Evolutionary conservation across 2,329 filamentous ascomycete genomes (phyloP), one percentile per base, ranked within the genome.

Genomic region (Talaromyces sp.): DNA sequence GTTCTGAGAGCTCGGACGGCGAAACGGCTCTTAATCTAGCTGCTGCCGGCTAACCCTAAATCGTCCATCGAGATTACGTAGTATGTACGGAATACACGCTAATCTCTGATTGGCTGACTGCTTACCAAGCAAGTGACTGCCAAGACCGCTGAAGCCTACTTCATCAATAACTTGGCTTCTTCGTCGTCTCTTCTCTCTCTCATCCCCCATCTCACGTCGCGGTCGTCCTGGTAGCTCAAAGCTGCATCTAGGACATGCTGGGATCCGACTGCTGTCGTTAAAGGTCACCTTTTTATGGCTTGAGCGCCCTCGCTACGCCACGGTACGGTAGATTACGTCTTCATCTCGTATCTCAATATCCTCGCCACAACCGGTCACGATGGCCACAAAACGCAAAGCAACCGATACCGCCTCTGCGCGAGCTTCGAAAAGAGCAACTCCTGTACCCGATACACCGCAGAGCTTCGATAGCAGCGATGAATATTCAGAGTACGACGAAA

Each of bases 321-420:
- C 15, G 49, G 15, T n/a, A 31, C 49, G 3, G 27, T 29, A 53
- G 36, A 61, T 54, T n/a, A 56, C 53, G 31, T 8, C 19, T 6
- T 19, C 5, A 47, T 22, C 19, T 53, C 47, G 34, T 29, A 19
- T 60, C 56, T 47, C 45, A 13, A 22, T 34, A 54, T 54, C 17
- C 15, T 53, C 34, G 62, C 58, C 34, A 25, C 61, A 64, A 69
- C 19, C 43, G 38, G 56, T 47, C 51, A 69, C 63, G 65, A 92
- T 92, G 90, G 86, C 89, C 68, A 82, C 84, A 19, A 92, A 92
- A 60, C 81, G 80, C 61, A 82, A 82, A 71, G 78, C 78, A n/a
- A 72, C 75, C n/a, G 70, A 71, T 56, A 68, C 68, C 75, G 70
- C 76, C 75, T 77, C 74, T 67, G 80, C 76, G 65, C 80, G 84